Base-by-base conservation (phyloP, 805 yeast species). In the Candida michaelii region DNA sequence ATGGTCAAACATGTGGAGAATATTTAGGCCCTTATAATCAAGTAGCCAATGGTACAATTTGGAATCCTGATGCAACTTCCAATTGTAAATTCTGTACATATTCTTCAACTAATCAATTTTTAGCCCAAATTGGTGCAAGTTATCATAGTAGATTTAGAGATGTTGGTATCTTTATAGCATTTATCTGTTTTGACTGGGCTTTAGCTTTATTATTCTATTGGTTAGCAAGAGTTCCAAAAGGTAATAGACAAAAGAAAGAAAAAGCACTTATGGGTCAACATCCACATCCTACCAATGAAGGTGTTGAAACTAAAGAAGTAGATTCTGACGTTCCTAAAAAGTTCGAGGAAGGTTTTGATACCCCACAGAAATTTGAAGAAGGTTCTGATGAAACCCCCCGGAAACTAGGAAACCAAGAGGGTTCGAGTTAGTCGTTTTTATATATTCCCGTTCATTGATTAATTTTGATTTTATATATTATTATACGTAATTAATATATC, bases 191-290 rank as follows among this genome's bases (percentile, higher is more conserved):
- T 43, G 66, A 70, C 48, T 56, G 67, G 30, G 29, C 65, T 12
- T 42, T 58, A 2, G 56, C 72, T 11, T 47, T 65, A 7, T 44
- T 58, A 46, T 53, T 72, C 48, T 74, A 83, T 71, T 81, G 85
- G 83, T 56, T 79, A 19, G 78, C 81, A 10, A 78, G 93, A 73
- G 91, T 85, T 47, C 93, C 93, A 42, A 83, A 83, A 74, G 77
- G 74, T 25, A 30, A 18, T 10, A 35, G 40, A 17, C 35, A 36
- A 30, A 41, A 41, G 40, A 30, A 36, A 15, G 34, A 31, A 8
- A 21, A 21, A 21, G 23, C 5, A 8, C 23, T 21, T 21, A 6
- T 21, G 8, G 8, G 23, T 21, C 23, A 21, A 6, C 23, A 21
- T 21, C 23, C 23, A 21, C 8, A 5, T 6, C 5, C 23, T 21